Evolutionary conservation across 1,284 basidiomycete genomes (phyloP).

Genomic region (Rhodotorula sp.): DNA sequence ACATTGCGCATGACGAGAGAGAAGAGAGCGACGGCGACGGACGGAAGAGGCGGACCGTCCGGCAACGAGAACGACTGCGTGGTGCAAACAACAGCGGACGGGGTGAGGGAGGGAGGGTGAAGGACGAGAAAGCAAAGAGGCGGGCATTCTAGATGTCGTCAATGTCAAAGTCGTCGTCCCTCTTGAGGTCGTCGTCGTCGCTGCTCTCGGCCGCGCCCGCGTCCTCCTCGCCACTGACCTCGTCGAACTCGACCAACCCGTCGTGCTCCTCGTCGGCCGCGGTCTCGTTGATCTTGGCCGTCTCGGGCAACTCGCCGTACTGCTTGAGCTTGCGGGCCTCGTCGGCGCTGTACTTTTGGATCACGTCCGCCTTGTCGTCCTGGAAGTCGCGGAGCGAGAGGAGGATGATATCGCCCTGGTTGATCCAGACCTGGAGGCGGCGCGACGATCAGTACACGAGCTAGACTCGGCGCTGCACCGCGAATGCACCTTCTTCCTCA

Average conservation of each 20-base stretch:
- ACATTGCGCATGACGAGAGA: neutral
- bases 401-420: constrained; percentile 95
- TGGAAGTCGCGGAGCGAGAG: constrained; percentile 98
- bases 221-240: constrained; percentile 31
- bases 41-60: neutral
- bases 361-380: constrained; percentile 98
- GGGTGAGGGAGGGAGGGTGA: neutral
- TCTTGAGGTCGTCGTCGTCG: constrained; percentile 25
- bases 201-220: constrained; percentile 10
- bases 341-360: constrained; percentile 88
- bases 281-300: constrained; percentile 98
- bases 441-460: no score
- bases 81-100: neutral
- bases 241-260: constrained; percentile 39
- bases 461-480: no score
- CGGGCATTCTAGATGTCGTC: constrained; percentile 24
- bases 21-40: neutral
- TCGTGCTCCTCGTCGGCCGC: constrained; percentile 27
- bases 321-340: constrained; percentile 88
- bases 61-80: neutral
- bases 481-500: constrained; percentile 87
- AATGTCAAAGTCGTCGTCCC: constrained; percentile 38
- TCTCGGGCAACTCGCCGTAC: constrained; percentile 95
- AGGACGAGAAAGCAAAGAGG: neutral
- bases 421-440: constrained; percentile 94